Percentiles rank a stretch among this genome's conserved stretches.
These are phyloP conservation scores for Salvia miltiorrhiza DNA, from an alignment of 257 asterid genomes.

Conservation along the genomic window DNA sequence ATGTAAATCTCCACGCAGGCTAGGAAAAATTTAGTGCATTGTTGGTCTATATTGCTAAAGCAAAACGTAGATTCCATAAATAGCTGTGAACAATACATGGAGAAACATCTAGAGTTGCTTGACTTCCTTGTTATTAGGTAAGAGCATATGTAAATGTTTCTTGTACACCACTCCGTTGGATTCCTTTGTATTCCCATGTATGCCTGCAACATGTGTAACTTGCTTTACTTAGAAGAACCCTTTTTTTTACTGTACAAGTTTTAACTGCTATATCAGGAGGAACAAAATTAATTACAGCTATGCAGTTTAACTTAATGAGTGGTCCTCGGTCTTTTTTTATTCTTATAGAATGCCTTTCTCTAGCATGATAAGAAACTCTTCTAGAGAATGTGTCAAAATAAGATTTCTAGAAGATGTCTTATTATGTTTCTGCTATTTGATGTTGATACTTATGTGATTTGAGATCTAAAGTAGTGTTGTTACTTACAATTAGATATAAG, in stretches of 20 bases:
- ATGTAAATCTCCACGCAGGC: conserved; percentile 50
- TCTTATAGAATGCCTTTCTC: conserved; percentile 16
- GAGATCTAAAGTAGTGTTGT: conserved; percentile 17
- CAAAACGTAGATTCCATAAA: conserved; percentile 68
- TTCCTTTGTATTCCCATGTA: no score
- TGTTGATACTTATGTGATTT: conserved; percentile 14
- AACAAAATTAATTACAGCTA: conserved; percentile 51
- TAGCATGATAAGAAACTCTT: conserved; percentile 13
- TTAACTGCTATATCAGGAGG: conserved; percentile 10
- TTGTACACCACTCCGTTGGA: no score
- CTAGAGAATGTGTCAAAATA: conserved; percentile 2
- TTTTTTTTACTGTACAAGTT: no score
- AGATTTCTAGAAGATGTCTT: conserved; percentile 14
- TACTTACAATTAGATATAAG: conserved; percentile 20
- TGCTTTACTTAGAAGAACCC: no score
- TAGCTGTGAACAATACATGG: conserved; percentile 82
- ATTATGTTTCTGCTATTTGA: conserved; percentile 12
- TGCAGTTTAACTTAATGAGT: no score
- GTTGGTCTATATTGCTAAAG: conserved; percentile 91
- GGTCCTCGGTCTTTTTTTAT: no score
- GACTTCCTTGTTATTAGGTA: conserved; percentile 97
- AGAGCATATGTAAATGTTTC: conserved; percentile 26
- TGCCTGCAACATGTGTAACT: no score
- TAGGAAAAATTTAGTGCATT: conserved; percentile 80
- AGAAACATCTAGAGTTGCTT: conserved; percentile 86